These are phyloP conservation scores for Meripilus lineatus DNA, from an alignment of 1,284 basidiomycete genomes.

Conservation along the genomic window DNA sequence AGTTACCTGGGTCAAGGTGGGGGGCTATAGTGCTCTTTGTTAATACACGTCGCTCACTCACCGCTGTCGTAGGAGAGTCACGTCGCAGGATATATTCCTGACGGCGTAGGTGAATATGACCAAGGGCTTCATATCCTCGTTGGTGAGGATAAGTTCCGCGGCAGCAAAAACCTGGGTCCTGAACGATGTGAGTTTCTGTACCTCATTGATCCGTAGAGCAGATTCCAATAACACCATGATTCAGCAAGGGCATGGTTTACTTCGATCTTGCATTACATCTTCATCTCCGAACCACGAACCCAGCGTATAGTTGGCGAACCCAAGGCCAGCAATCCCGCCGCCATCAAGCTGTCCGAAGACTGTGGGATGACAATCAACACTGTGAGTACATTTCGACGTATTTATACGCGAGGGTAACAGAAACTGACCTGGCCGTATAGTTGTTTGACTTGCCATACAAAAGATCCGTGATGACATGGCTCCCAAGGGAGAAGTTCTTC, in stretches of 20 bases:
- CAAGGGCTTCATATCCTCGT: conserved; percentile 44
- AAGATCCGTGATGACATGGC: conserved; percentile 22
- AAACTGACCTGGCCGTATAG: no score
- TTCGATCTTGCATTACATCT: conserved; percentile 42
- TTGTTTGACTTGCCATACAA: conserved; percentile 32
- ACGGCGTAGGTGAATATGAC: conserved; percentile 42
- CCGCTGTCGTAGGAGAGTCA: conserved; percentile 36
- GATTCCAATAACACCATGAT: no score
- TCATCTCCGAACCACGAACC: conserved; percentile 45
- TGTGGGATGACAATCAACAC: conserved; percentile 17
- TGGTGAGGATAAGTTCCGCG: conserved; percentile 45
- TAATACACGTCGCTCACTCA: no score
- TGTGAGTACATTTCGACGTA: conserved; percentile 8
- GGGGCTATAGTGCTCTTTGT: no score
- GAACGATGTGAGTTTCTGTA: conserved; percentile 31
- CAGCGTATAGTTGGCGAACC: conserved; percentile 44
- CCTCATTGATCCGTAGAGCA: background rate
- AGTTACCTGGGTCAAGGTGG: conserved; percentile 45
- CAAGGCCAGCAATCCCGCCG: conserved; percentile 30
- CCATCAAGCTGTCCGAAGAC: conserved; percentile 25
- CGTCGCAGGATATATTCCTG: conserved; percentile 35
- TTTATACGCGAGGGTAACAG: no score
- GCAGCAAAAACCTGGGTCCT: no score
- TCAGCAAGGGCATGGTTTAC: conserved; percentile 43
- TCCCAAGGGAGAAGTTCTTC: conserved; percentile 28